These are phyloP conservation scores for Allantophomopsis lycopodina DNA, from an alignment of 2,329 filamentous ascomycete genomes.

Conservation along the genomic window DNA sequence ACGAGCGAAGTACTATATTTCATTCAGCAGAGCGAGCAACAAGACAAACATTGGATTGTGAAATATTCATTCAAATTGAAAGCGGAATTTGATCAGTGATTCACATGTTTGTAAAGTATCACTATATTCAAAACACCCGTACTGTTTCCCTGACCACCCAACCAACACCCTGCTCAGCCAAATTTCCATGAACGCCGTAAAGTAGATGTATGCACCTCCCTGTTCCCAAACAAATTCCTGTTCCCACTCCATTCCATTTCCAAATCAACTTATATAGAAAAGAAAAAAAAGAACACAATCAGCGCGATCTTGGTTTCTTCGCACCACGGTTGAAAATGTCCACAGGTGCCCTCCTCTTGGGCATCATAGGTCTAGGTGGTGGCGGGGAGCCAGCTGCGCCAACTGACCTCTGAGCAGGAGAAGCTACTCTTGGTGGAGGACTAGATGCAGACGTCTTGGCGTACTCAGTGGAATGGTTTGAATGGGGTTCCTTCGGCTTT, in stretches of 20 bases:
- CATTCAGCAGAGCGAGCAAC: too few species aligned
- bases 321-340: constrained; percentile 13
- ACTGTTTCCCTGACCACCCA: too few species aligned
- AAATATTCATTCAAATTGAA: too few species aligned
- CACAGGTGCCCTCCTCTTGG: constrained; percentile 9
- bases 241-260: background rate
- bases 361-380: constrained; percentile 8
- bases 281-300: background rate
- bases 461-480: background rate
- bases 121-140: too few species aligned
- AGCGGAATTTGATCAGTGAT: too few species aligned
- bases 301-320: constrained; percentile 6
- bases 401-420: constrained; percentile 1
- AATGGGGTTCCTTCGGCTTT: constrained; percentile 2
- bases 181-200: too few species aligned
- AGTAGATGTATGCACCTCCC: too few species aligned
- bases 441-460: background rate
- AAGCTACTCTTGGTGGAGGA: background rate
- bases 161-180: too few species aligned
- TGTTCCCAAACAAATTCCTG: too few species aligned
- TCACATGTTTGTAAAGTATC: too few species aligned
- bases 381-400: constrained; percentile 2
- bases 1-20: too few species aligned
- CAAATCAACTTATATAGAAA: background rate
- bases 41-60: too few species aligned